Percentiles rank a stretch among this genome's conserved stretches.
Conservation (phyloP, 1,284 basidiomycete genomes). For the Ustilago shanxiensis region DNA sequence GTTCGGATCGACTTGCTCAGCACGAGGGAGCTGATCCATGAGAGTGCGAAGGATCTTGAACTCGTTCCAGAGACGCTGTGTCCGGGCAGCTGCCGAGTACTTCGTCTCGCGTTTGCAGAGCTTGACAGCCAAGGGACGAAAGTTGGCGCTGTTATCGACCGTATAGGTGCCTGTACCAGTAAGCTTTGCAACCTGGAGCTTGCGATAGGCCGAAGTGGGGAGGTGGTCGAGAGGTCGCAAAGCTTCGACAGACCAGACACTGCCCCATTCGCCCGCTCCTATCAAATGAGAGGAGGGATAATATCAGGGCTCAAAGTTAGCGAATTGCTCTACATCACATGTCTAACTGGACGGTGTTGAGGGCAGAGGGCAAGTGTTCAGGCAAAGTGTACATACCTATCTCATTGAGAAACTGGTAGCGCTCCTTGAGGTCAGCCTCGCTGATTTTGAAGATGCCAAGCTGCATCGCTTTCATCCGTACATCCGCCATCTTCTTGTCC, state of each 20-base stretch:
- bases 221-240: conserved; percentile 41
- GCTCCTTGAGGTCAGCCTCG: conserved; percentile 45
- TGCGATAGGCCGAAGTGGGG: conserved; percentile 39
- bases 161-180: conserved; percentile 32
- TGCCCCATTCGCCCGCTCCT: conserved; percentile 56
- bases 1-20: conserved; percentile 35
- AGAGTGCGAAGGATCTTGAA: conserved; percentile 56
- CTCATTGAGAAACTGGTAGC: conserved; percentile 51
- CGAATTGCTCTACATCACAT: not conserved
- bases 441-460: conserved; percentile 51
- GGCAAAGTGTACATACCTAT: conserved; percentile 34
- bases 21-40: conserved; percentile 43
- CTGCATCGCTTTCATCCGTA: conserved; percentile 43
- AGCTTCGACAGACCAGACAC: conserved; percentile 41
- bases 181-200: conserved; percentile 34
- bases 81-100: conserved; percentile 43
- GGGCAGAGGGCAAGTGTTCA: too few relatives aligned
- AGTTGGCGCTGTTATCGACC: conserved; percentile 32
- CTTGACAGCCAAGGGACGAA: conserved; percentile 53
- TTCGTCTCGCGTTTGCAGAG: conserved; percentile 52
- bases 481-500: conserved; percentile 12
- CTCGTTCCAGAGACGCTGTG: conserved; percentile 61
- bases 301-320: not conserved
- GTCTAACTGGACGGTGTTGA: not conserved
- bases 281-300: not conserved